Percentiles rank a stretch among this genome's conserved stretches.
phyloP scores from a whole-genome alignment of 1,284 basidiomycete species.

The Trichosporon faecale region DNA sequence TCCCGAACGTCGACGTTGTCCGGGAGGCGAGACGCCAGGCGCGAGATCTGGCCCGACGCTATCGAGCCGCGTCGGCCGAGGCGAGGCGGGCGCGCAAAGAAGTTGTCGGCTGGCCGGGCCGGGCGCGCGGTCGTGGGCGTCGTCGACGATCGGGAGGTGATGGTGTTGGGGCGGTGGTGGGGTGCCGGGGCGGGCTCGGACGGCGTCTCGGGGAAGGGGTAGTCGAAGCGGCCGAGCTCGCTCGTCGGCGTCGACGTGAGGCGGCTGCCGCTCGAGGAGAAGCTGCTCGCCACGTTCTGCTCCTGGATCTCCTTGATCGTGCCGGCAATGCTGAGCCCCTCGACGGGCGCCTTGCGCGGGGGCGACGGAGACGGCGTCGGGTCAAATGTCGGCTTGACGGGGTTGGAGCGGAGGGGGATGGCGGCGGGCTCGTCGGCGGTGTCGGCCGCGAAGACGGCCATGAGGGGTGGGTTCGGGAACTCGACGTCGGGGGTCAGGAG shows the following conservation, averaged over 20 bases:
- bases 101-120: not conserved
- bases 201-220: constrained; percentile 23
- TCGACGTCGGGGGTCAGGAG: constrained; percentile 3
- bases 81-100: not conserved
- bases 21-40: constrained; percentile 13
- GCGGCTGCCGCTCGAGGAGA: not conserved
- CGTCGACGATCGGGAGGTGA: not conserved
- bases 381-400: not conserved
- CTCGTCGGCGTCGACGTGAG: constrained; percentile 31
- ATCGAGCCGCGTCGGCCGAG: constrained; percentile 21
- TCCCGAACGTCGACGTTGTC: not conserved
- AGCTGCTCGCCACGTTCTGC: not conserved
- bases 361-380: not conserved
- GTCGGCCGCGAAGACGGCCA: not conserved
- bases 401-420: not conserved
- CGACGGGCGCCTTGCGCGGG: not conserved
- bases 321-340: not conserved
- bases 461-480: not conserved
- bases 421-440: not conserved
- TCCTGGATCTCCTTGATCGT: constrained; percentile 9
- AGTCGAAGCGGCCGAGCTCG: constrained; percentile 41
- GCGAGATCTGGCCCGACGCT: constrained; percentile 22
- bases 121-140: constrained; percentile 1
- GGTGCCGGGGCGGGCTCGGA: not conserved
- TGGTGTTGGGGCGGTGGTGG: not conserved